Conservation (phyloP, 208 protist genomes). For the Leishmania guyanensis region DNA sequence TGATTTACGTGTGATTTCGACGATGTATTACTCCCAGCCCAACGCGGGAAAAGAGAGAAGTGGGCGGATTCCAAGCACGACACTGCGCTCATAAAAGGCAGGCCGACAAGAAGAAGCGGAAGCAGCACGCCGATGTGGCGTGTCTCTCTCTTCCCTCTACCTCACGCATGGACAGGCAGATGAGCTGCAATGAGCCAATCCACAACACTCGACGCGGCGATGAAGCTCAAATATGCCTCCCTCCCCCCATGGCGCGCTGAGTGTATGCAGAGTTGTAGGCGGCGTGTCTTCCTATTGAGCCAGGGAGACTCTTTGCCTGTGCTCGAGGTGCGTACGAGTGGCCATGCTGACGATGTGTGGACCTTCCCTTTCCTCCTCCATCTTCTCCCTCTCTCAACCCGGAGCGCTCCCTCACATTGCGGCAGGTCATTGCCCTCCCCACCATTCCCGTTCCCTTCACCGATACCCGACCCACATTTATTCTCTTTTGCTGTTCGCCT, state of each 20-base stretch:
- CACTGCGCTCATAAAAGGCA: too few relatives aligned
- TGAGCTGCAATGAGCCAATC: background rate
- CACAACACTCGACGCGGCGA: too few relatives aligned
- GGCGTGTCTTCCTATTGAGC: background rate
- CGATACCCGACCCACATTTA: background rate
- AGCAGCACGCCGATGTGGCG: background rate
- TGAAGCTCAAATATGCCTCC: background rate
- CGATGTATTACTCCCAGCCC: background rate
- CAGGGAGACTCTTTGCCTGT: background rate
- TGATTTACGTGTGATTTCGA: background rate
- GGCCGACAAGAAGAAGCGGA: background rate
- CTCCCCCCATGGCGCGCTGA: background rate
- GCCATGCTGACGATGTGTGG: background rate
- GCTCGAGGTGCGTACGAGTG: background rate
- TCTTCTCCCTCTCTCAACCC: background rate
- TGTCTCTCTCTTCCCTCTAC: background rate
- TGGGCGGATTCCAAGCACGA: background rate
- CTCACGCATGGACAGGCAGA: slow-evolving; percentile 2
- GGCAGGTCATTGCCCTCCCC: background rate
- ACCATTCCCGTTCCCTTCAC: background rate
- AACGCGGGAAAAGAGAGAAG: background rate
- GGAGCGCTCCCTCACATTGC: background rate
- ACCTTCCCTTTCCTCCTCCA: background rate
- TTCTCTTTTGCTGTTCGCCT: background rate
- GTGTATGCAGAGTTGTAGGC: background rate